Evolutionary conservation across 2,329 filamentous ascomycete genomes (phyloP), one percentile per base, ranked within the genome.

Genomic region (Penicillium sp.): DNA sequence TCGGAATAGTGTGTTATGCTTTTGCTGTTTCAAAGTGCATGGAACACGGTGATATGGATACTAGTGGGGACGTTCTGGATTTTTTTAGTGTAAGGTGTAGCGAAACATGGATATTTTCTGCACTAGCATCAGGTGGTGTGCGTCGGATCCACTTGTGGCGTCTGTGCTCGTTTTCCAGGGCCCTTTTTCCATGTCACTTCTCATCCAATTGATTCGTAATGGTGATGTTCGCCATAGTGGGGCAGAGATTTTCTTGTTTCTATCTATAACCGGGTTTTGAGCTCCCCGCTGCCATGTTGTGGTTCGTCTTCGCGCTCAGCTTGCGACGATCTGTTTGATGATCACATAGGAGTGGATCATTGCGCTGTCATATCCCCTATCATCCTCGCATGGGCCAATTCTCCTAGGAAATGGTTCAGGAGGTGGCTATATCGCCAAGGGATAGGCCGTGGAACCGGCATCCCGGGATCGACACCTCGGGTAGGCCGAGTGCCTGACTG

Each of bases 151-250:
- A 50, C 48, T 50, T 41, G 48, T 50, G 48, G 48, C 48, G 48
- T 50, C 33, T 50, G 48, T 49, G 48, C 33, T 39, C 13, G n/a
- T 35, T 22, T 21, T 22, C 26, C 45, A 29, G 45, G 27, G 27
- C 26, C 45, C 9, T 21, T 48, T 48, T 47, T 47, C 16, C 26
- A 10, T 26, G 31, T 48, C 27, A 19, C 29, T 56, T 57, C 31
- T 52, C 43, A 37, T 56, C 51, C 54, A 51, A 45, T 48, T 53
- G 50, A 57, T 61, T 63, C 58, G 56, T 59, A 63, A 59, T 61
- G 29, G 31, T 13, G 39, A 19, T 29, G 45, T 48, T 50, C 49
- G 48, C 43, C 51, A 41, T 22, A 16, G 59, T 58, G 60, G 55
- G 27, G 46, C 29, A 37, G 27, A 29, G 27, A 10, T 19, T 19